Base-by-base conservation (phyloP, 768 basidiomycete species). In the Tulasnella sp. region DNA sequence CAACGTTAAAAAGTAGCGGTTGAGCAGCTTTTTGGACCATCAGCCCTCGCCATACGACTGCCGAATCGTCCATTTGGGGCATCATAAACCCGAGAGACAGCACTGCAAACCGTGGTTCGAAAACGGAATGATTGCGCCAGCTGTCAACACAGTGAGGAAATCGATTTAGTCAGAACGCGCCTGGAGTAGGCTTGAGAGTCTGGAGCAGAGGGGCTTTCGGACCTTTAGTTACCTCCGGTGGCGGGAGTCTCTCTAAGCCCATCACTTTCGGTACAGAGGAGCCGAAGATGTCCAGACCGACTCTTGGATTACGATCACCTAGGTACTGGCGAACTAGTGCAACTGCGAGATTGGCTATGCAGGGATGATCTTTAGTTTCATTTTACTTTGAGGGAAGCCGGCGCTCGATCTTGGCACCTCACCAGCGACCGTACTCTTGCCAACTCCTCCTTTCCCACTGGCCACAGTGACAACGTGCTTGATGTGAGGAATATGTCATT, bases 1-100 rank as follows among this genome's bases (percentile, higher is more conserved):
- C 96, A 6, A 97, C 94, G 79, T 98, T 95, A 80, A 99, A 98
- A 0, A 98, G 87, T 0, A 99, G 86, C 81, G 98, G 96, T 82
- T 98, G 96, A 0, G 96, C 94, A 34, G 96, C 96, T 81, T 98
- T 98, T 84, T 97, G 96, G 0, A 98, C 97, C 97, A 98, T 99
- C 22, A 49, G 6, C 49, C 49, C 49, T 29, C 97, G 88, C 97
- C 97, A 99, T 38, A 97, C 93, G 39, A 98, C 87, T 0, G 96
- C 91, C 0, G 90, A 89, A 70, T 83, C 81, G 42, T 86, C 86
- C 74, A 86, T 86, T 2, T 87, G 84, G 58, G 85, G 84, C 17
- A 99, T 87, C 15, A 99, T 88, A 82, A 95, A 99, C 2, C 96
- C 97, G 89, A 99, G 97, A 0, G 96, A 97, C 97, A 98, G 80